Evolutionary conservation across 1,139 yeast genomes (phyloP), one percentile per base, ranked within the genome.

Genomic region (Lizanozyma gosingica): DNA sequence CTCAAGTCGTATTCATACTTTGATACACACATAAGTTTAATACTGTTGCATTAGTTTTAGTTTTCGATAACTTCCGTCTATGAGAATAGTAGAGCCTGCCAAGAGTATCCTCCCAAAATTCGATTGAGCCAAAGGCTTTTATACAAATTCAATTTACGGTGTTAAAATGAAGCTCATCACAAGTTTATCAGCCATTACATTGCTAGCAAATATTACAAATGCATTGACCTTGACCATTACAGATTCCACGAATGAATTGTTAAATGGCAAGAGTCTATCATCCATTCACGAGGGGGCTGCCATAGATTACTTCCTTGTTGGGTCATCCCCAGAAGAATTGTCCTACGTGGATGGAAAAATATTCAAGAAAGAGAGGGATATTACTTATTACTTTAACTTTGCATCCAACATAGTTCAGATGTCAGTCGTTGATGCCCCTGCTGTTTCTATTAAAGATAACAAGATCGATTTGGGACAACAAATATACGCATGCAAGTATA

Each of bases 231-330:
- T 22, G 29, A 22, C 29, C 11, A 18, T 34, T 18, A 41, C 37
- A 16, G 38, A 34, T 35, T 39, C 51, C 17, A 38, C 36, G 35
- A 44, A 48, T 43, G 17, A 35, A 34, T 18, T 40, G 6, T 34
- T 46, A 35, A 37, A 56, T 47, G 63, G 62, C 18, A 41, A 54
- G 33, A 67, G 64, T 36, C 47, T 73, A 37, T 44, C 53, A 36
- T 48, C 63, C 27, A 46, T 47, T 37, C 81, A 74, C 52, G 78
- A 71, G 56, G 82, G 82, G 54, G 81, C 82, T 38, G 82, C 72
- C 44, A 57, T 73, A 50, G 64, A 70, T 60, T 74, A 70, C 54
- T 52, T 66, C 39, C 65, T 70, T 53, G 49, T 73, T 14, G 62
- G 64, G 18, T 47, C 38, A 15, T 43, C 41, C 18, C 41, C 47